A percentile compares a stretch with the other conserved stretches of the same genome.
phyloP scores from a whole-genome alignment of 768 basidiomycete genomes.

The Boletus edulis region DNA sequence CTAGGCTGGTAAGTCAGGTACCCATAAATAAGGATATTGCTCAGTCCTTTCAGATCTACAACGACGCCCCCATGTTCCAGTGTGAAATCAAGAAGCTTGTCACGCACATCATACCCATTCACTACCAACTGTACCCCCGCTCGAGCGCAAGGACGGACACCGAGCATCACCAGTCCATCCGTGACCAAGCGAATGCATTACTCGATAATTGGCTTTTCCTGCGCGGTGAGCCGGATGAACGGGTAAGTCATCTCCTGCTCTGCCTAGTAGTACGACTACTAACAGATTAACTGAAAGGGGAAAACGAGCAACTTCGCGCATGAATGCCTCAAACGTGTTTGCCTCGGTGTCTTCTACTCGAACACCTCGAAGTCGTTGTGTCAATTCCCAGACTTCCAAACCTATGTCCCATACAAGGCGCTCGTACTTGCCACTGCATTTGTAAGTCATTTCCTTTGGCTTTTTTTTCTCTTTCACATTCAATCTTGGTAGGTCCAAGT shows the following conservation, averaged over 20 bases:
- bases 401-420: too few species aligned
- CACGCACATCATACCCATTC: neutral
- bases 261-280: too few species aligned
- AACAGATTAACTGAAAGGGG: too few species aligned
- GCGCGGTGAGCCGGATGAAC: neutral
- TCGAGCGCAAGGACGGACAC: neutral
- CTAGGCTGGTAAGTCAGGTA: neutral
- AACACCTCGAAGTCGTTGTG: too few species aligned
- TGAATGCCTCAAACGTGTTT: too few species aligned
- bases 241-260: neutral
- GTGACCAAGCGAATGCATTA: neutral
- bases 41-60: neutral
- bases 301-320: too few species aligned
- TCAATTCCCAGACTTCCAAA: too few species aligned
- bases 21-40: neutral
- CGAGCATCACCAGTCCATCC: neutral
- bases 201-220: neutral
- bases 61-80: neutral
- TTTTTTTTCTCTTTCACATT: too few species aligned
- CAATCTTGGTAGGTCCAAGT: too few species aligned
- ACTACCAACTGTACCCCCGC: neutral
- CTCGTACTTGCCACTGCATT: too few species aligned
- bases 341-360: too few species aligned
- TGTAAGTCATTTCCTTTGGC: too few species aligned
- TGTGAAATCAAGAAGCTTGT: neutral